A percentile compares a stretch with the other conserved stretches of the same genome.
These are phyloP conservation scores for Nemania diffusa DNA, from an alignment of 2,329 filamentous ascomycete genomes.

Conservation along the genomic window DNA sequence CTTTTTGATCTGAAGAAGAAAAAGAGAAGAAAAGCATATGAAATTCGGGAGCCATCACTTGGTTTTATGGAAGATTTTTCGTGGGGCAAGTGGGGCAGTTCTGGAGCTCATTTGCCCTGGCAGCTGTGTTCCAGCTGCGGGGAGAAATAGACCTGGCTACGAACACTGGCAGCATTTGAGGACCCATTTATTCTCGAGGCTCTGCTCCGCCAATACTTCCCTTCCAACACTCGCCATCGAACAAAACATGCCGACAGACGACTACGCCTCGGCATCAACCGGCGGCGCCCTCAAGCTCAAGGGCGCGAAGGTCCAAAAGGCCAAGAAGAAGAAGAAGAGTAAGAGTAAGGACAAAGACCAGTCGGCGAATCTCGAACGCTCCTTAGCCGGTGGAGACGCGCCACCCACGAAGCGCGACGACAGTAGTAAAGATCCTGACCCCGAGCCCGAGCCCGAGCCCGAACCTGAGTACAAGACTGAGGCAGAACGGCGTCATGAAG, in stretches of 20 bases:
- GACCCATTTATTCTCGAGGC: background rate
- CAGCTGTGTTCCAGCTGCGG: conserved; percentile 2
- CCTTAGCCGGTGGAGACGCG: conserved; percentile 52
- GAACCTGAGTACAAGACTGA: conserved; percentile 74
- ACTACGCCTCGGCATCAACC: conserved; percentile 73
- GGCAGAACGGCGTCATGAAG: conserved; percentile 82
- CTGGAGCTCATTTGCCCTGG: background rate
- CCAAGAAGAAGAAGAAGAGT: conserved; percentile 70
- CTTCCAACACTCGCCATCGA: conserved; percentile 12
- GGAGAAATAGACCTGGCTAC: background rate
- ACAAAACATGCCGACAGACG: conserved; percentile 75
- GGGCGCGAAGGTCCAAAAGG: conserved; percentile 72
- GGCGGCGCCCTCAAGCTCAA: conserved; percentile 88
- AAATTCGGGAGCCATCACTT: background rate
- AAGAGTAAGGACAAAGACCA: conserved; percentile 53
- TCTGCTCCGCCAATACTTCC: conserved; percentile 14
- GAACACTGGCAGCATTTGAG: background rate
- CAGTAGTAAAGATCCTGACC: conserved; percentile 46
- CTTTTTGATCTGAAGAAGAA: conserved; percentile 70
- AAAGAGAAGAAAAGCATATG: conserved; percentile 52
- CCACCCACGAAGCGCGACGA: conserved; percentile 37
- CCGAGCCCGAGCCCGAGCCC: conserved; percentile 44
- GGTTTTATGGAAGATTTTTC: conserved; percentile 42
- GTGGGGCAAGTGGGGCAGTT: conserved; percentile 17
- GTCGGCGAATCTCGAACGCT: conserved; percentile 57